These are phyloP conservation scores for Phytophthora capsici DNA, from an alignment of 352 stramenopile genomes.

Conservation along the genomic window DNA sequence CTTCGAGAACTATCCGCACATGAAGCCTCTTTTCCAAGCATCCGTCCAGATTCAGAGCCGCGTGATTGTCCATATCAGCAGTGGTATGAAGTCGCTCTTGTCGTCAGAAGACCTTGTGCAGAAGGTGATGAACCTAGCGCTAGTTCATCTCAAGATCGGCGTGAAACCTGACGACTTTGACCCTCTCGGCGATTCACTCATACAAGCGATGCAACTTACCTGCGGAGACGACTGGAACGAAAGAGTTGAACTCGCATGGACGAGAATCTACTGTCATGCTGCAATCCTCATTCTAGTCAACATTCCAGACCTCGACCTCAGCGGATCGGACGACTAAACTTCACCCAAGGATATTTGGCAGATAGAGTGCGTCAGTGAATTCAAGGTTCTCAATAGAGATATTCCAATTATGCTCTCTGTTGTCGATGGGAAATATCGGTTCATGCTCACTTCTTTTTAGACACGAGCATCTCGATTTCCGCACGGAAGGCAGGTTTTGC, in stretches of 20 bases:
- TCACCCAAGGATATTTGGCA: neutral
- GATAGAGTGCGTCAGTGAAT: neutral
- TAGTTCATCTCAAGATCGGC: slow-evolving; percentile 72
- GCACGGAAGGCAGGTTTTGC: slow-evolving; percentile 54
- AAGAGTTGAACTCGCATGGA: slow-evolving; percentile 57
- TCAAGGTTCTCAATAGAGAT: neutral
- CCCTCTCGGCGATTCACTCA: slow-evolving; percentile 59
- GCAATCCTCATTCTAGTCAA: slow-evolving; percentile 72
- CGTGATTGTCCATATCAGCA: slow-evolving; percentile 71
- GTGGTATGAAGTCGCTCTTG: slow-evolving; percentile 67
- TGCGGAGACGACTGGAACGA: slow-evolving; percentile 57
- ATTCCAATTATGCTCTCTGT: slow-evolving; percentile 9
- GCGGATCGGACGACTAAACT: slow-evolving; percentile 43
- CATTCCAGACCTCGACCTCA: slow-evolving; percentile 62
- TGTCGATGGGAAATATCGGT: neutral
- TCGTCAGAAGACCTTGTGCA: slow-evolving; percentile 60
- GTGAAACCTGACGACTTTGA: slow-evolving; percentile 75
- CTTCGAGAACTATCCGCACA: slow-evolving; percentile 62
- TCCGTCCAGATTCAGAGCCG: slow-evolving; percentile 66
- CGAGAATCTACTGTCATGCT: slow-evolving; percentile 66
- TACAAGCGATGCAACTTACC: slow-evolving; percentile 65
- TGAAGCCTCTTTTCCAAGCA: slow-evolving; percentile 68
- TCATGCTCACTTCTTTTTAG: slow-evolving; percentile 24
- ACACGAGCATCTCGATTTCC: slow-evolving; percentile 42
- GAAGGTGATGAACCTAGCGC: slow-evolving; percentile 62